Base-by-base conservation (phyloP, 2,329 filamentous ascomycete genomes). In the Aureobasidium sp. region DNA sequence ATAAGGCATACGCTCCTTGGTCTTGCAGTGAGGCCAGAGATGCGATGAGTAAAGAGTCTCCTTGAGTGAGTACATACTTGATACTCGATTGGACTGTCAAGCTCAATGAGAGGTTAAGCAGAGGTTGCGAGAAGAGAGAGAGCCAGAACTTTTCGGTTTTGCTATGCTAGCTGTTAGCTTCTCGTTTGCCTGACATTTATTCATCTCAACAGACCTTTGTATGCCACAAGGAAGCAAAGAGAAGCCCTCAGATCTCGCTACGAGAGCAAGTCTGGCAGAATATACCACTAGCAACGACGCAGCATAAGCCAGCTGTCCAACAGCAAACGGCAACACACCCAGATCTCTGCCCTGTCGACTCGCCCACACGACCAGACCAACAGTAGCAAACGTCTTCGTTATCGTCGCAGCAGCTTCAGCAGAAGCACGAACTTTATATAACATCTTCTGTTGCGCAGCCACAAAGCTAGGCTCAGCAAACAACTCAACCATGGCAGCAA, bases 1-100 rank as follows among this genome's bases (percentile, higher is more conserved):
- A 94, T 5, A 99, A 82, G 0, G 92, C 91, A 71, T 97, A 99
- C 39, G 91, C 86, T 15, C 94, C 94, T 77, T 97, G 94, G 5
- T 92, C 88, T 45, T 85, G 80, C 1, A 94, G 83, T 0, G 86
- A 86, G 7, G 92, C 87, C 62, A 97, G 80, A 14, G 87, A 77
- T 17, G 89, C 87, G 65, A 99, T 87, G 55, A 97, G 85, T 67
- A 97, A 84, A 1, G 91, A 91, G 76, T 99, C 94, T 64, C 93
- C 94, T 76, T 97, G 91, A 0, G 94, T 97, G 58, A 99, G 83
- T 58, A 97, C 73, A 72, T 97, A 93, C 75, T 99, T 99, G 69
- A 97, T 85, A 22, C 91, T 76, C 39, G 90, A 92, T 76, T 99
- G 94, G 7, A 91, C 78, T 76, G 91, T 93, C 73, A 97, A 84